Percentiles rank a stretch among this genome's conserved stretches.
Evolutionary conservation across 176 grass and related monocot species (phyloP).

Genomic region (Oropetium thomaeum): DNA sequence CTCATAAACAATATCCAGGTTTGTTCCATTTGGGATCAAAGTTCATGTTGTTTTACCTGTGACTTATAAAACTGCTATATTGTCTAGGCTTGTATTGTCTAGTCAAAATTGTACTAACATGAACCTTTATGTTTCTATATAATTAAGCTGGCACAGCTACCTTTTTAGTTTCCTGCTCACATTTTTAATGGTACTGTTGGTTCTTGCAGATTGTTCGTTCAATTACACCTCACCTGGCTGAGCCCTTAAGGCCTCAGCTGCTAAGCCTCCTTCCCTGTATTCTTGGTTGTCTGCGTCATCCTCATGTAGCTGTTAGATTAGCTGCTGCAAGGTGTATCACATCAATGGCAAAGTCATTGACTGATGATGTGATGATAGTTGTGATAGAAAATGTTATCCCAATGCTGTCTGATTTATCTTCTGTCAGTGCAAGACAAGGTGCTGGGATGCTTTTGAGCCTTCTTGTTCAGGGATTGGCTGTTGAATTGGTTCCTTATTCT

Average conservation of each 20-base stretch:
- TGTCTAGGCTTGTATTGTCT: neutral
- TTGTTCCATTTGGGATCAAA: constrained; percentile 27
- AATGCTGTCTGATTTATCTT: constrained; percentile 87
- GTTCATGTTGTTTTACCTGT: neutral
- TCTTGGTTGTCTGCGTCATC: constrained; percentile 73
- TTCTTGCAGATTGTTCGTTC: constrained; percentile 74
- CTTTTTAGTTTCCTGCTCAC: neutral
- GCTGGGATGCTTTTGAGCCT: constrained; percentile 95
- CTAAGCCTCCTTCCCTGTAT: constrained; percentile 87
- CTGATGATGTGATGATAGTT: constrained; percentile 71
- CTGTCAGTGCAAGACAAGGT: constrained; percentile 90
- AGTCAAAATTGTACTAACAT: neutral
- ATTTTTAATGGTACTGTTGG: constrained; percentile 17
- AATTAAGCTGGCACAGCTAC: neutral
- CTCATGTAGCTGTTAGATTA: constrained; percentile 97
- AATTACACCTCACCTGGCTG: constrained; percentile 63
- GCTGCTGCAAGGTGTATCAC: constrained; percentile 92
- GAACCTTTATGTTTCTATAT: neutral
- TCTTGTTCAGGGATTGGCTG: constrained; percentile 90
- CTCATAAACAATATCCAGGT: constrained; percentile 99
- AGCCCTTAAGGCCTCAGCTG: constrained; percentile 65
- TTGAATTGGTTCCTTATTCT: constrained; percentile 88
- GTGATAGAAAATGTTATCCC: constrained; percentile 91
- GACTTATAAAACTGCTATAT: constrained; percentile 8
- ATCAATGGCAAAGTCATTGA: constrained; percentile 94